Evolutionary conservation across 208 protist genomes (phyloP), one percentile per base, ranked within the genome.

Genomic region (Phytomonas sp.): DNA sequence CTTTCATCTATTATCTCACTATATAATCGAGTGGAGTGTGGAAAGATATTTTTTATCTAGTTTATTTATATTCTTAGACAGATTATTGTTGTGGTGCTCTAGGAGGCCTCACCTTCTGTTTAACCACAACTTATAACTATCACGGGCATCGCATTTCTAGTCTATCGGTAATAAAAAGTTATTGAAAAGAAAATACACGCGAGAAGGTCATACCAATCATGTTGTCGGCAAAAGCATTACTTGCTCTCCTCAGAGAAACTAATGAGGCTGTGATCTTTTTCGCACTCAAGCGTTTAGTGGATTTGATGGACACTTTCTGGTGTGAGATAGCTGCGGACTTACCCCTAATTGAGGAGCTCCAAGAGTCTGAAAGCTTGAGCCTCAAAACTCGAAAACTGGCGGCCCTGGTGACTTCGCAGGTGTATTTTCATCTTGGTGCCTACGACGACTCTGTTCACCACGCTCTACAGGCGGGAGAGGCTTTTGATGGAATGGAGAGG

Each of bases 341-440:
- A 42, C 74, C 86, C 0, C 65, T 89, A 11, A 91, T 97, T 73
- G 92, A 95, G 82, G 84, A 92, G 68, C 82, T 97, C 4, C 67
- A 86, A 60, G 89, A 91, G 23, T 85, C 87, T 10, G 72, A 59
- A 26, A 75, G 67, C 32, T 70, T 94, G 52, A 72, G 76, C 5
- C 76, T 85, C 40, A 78, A 91, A 42, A 91, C 87, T 7, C 84
- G 88, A 34, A 69, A 81, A 36, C 78, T 91, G 31, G 97, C 97
- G 12, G 93, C 97, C 0, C 81, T 99, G 4, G 84, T 98, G 33
- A 87, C 91, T 1, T 97, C 92, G 40, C 93, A 98, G 80, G 96
- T 99, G 32, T 99, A 99, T 80, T 99, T 99, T 79, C 97, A 99
- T 78, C 88, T 99, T 26, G 94, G 94, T 29, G 95, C 92, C 52